Percentiles rank a stretch among this genome's conserved stretches.
phyloP scores from a whole-genome alignment of 2,329 filamentous ascomycete species.

The Curvularia sp. region DNA sequence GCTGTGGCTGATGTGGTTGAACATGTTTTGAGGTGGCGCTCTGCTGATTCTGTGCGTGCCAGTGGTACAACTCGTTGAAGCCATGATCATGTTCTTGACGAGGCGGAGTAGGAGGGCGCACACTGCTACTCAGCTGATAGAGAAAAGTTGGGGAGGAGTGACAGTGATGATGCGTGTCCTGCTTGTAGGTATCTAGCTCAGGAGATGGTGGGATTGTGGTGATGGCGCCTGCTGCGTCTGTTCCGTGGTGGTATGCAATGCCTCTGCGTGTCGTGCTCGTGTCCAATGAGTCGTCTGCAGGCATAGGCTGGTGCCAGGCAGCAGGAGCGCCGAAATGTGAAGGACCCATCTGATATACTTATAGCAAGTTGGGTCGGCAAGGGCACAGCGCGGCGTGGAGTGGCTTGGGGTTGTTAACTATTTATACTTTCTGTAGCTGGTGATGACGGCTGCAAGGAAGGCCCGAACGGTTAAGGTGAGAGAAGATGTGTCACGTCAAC shows the following conservation, averaged over 20 bases:
- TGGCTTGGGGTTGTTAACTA: conserved; percentile 6
- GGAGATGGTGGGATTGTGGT: conserved; percentile 5
- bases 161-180: not conserved
- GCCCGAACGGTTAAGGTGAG: conserved; percentile 9
- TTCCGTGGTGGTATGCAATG: not conserved
- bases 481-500: conserved; percentile 4
- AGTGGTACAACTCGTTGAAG: not conserved
- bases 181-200: not conserved
- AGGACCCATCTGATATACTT: conserved; percentile 14
- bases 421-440: conserved; percentile 10
- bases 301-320: not conserved
- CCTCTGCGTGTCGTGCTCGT: not conserved
- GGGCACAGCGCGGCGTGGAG: conserved; percentile 1
- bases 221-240: not conserved
- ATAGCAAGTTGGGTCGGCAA: not conserved
- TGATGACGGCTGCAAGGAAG: conserved; percentile 12
- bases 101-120: conserved; percentile 12
- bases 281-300: conserved; percentile 9
- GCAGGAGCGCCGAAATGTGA: conserved; percentile 6
- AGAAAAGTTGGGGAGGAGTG: not conserved
- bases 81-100: conserved; percentile 6
- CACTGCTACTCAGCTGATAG: not conserved
- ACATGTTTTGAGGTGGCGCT: not conserved
- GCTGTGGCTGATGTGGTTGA: not conserved
- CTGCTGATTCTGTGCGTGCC: not conserved